Conservation (phyloP, 2,329 filamentous ascomycete species). For the Diaporthe eres region DNA sequence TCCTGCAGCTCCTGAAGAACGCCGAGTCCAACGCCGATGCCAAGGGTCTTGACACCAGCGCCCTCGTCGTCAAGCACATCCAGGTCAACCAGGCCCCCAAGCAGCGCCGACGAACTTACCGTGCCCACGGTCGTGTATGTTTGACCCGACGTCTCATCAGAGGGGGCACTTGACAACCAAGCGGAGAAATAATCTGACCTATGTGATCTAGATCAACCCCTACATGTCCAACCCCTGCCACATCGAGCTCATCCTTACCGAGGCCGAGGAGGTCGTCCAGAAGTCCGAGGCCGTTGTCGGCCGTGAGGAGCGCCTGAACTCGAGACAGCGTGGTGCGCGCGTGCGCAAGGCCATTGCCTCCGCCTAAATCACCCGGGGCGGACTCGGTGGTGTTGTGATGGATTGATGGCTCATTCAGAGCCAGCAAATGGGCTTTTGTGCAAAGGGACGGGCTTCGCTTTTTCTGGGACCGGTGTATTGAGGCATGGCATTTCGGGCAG, state of each 20-base stretch:
- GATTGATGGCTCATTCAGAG: slow-evolving; percentile 48
- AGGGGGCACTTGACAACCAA: not conserved
- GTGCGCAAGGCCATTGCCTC: slow-evolving; percentile 75
- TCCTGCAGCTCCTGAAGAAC: slow-evolving; percentile 97
- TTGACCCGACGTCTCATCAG: slow-evolving; percentile 39
- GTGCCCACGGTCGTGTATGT: slow-evolving; percentile 99
- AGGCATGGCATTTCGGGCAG: slow-evolving; percentile 44
- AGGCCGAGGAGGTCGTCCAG: slow-evolving; percentile 95
- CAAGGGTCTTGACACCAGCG: slow-evolving; percentile 97
- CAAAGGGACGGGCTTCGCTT: slow-evolving; percentile 43
- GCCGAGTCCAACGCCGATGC: slow-evolving; percentile 96
- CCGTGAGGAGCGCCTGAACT: slow-evolving; percentile 80
- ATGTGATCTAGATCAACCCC: slow-evolving; percentile 86
- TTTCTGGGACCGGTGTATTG: slow-evolving; percentile 44
- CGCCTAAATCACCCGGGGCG: slow-evolving; percentile 62
- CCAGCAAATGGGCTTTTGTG: slow-evolving; percentile 40
- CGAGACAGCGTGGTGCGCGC: slow-evolving; percentile 89
- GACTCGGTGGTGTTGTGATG: slow-evolving; percentile 47
- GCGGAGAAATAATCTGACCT: slow-evolving; percentile 47
- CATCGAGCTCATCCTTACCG: slow-evolving; percentile 99
- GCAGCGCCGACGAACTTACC: slow-evolving; percentile 99
- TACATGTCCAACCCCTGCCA: slow-evolving; percentile 99
- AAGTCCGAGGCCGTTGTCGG: slow-evolving; percentile 82
- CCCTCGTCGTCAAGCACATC: slow-evolving; percentile 99
- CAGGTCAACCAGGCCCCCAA: slow-evolving; percentile 99